phyloP scores from a whole-genome alignment of 2,329 filamentous ascomycete genomes.

The Kalmusia sp. region DNA sequence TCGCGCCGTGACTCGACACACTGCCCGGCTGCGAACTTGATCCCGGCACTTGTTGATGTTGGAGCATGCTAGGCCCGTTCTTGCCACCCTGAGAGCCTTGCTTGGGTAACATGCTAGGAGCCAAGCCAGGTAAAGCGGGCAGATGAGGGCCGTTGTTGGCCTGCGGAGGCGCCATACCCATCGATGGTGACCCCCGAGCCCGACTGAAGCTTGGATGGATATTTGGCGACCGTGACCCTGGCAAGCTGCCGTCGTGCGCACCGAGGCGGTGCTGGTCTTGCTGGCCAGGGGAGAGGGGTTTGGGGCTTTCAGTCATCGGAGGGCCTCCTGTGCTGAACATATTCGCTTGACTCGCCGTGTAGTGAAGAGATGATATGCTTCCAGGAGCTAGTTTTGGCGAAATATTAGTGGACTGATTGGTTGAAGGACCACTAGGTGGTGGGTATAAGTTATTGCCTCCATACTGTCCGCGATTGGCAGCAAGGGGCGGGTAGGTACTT shows the following conservation, averaged over 20 bases:
- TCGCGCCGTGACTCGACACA: slow-evolving; percentile 61
- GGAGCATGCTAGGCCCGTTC: slow-evolving; percentile 49
- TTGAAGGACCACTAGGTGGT: slow-evolving; percentile 33
- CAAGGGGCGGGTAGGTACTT: slow-evolving; percentile 80
- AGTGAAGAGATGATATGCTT: slow-evolving; percentile 45
- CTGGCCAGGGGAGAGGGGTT: slow-evolving; percentile 75
- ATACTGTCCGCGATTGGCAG: slow-evolving; percentile 41
- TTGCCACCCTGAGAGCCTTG: slow-evolving; percentile 41
- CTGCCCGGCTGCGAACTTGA: slow-evolving; percentile 58
- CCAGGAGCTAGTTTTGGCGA: slow-evolving; percentile 47
- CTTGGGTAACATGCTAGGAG: slow-evolving; percentile 37
- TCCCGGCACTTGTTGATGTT: slow-evolving; percentile 47
- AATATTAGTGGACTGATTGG: slow-evolving; percentile 49
- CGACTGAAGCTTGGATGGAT: slow-evolving; percentile 69
- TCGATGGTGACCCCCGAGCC: slow-evolving; percentile 63
- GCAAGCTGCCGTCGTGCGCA: slow-evolving; percentile 53
- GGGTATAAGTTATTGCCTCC: slow-evolving; percentile 45
- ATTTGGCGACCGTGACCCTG: slow-evolving; percentile 70
- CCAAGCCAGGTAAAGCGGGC: slow-evolving; percentile 51
- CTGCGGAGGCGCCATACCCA: slow-evolving; percentile 49
- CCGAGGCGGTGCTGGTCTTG: slow-evolving; percentile 63
- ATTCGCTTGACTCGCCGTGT: slow-evolving; percentile 51
- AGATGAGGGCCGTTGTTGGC: slow-evolving; percentile 52
- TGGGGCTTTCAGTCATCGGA: slow-evolving; percentile 82
- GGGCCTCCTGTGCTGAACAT: slow-evolving; percentile 71